A percentile compares a stretch with the other conserved stretches of the same genome.
These are phyloP conservation scores for Paramecium sonneborni DNA, from an alignment of 73 alveolate genomes.

Conservation along the genomic window DNA sequence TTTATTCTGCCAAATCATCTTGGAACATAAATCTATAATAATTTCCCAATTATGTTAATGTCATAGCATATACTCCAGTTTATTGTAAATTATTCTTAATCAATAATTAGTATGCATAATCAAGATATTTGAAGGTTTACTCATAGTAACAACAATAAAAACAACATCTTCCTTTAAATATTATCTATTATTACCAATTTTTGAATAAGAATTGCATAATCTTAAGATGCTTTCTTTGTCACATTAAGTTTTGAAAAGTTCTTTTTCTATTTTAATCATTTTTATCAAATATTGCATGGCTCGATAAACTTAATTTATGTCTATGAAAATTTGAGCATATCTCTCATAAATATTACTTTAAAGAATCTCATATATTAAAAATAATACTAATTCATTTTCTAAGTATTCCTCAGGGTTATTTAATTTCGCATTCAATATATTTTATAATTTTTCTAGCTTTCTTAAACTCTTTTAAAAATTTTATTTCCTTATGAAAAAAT, in stretches of 20 bases:
- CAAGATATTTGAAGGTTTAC: neutral
- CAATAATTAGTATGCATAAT: neutral
- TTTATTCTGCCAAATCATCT: conserved; percentile 25
- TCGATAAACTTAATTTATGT: neutral
- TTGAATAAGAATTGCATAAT: neutral
- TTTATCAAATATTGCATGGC: neutral
- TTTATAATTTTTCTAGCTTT: neutral
- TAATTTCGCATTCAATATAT: neutral
- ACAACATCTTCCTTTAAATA: conserved; percentile 4
- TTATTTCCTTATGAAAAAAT: neutral
- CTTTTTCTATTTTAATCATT: neutral
- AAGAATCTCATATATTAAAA: neutral
- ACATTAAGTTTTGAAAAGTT: neutral
- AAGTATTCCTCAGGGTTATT: neutral
- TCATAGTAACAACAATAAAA: conserved; percentile 24
- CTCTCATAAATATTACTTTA: neutral
- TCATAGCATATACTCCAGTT: conserved; percentile 10
- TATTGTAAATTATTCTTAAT: neutral
- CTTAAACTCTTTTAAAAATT: neutral
- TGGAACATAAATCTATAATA: conserved; percentile 25
- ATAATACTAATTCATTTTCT: neutral
- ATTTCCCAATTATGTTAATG: conserved; percentile 8
- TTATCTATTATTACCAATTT: neutral
- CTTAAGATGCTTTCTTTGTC: neutral
- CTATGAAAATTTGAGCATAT: neutral